phyloP scores from a whole-genome alignment of 2,329 filamentous ascomycete genomes.

The Aspergillus clavatus region DNA sequence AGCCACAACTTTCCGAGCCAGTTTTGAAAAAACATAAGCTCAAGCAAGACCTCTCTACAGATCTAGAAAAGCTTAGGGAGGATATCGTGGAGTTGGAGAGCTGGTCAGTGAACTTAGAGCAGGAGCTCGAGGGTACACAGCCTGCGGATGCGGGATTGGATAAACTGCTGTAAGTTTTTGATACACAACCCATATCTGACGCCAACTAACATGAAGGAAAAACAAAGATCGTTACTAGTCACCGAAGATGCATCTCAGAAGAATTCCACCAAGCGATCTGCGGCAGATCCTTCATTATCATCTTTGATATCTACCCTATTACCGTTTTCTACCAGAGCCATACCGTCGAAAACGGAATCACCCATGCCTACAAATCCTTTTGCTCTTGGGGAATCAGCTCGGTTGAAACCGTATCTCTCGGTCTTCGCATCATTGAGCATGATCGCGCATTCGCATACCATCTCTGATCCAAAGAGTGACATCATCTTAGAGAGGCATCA shows the following conservation, averaged over 20 bases:
- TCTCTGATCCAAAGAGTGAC: conserved; percentile 15
- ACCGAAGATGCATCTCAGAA: conserved; percentile 24
- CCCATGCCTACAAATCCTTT: conserved; percentile 60
- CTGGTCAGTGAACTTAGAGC: conserved; percentile 56
- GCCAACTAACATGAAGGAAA: conserved; percentile 17
- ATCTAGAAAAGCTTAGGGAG: conserved; percentile 53
- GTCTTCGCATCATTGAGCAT: conserved; percentile 66
- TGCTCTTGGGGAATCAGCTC: conserved; percentile 46
- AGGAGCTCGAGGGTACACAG: conserved; percentile 23
- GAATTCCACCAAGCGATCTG: conserved; percentile 15
- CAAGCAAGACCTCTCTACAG: conserved; percentile 50
- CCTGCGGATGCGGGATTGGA: conserved; percentile 31
- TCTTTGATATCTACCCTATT: conserved; percentile 37
- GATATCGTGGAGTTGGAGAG: conserved; percentile 55
- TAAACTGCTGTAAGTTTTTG: conserved; percentile 30
- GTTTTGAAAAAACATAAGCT: conserved; percentile 47
- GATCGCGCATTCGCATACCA: conserved; percentile 25
- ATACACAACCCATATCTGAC: neutral
- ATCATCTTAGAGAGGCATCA: conserved; percentile 31
- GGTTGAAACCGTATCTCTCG: conserved; percentile 65
- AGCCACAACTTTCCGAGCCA: conserved; percentile 18
- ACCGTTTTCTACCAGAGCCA: conserved; percentile 34
- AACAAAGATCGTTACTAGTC: conserved; percentile 29
- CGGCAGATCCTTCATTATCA: conserved; percentile 28
- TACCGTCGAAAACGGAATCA: conserved; percentile 22